Evolutionary conservation across 768 basidiomycete species (phyloP), one percentile per base, ranked within the genome.

Genomic region (Lentinula sp.): DNA sequence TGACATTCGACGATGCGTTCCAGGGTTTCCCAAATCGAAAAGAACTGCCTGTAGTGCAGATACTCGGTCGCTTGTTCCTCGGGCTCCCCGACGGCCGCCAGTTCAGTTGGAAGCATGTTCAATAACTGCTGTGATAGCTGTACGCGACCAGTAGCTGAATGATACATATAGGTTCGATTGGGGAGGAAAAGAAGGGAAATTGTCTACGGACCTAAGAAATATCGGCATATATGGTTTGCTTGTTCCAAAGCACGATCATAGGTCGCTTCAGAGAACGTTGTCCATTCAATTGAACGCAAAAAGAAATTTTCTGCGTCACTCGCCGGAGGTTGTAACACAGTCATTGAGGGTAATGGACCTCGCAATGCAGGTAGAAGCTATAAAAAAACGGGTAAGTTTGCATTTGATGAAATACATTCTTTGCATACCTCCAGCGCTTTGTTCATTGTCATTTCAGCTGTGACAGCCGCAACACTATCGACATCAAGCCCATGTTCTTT

Each of bases 251-350:
- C 95, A 5, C 86, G 86, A 10, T 79, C 75, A 63, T 88, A 86
- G 1, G 95, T 98, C 5, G 80, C 74, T 35, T 85, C 82, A 65
- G 81, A 77, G 70, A 91, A 90, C 0, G 85, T 89, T 56, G 95
- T 90, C 96, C 96, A 99, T 68, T 98, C 95, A 53, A 98, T 87
- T 0, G 92, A 91, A 18, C 95, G 84, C 34, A 96, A 79, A 7
- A 98, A 77, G 52, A 90, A 70, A 63, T 74, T 68, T 68, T 93
- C 89, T 0, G 73, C 71, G 15, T 85, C 84, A 1, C 78, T 82
- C 0, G 88, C 78, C 0, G 80, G 77, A 9, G 78, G 76, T 64
- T 86, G 87, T 45, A 82, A 66, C 2, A 77, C 74, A 51, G 85
- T 80, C n/a, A 86, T 75, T 0, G 82, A 84, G 0, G 89, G 87